phyloP scores from a whole-genome alignment of 352 stramenopile genomes.

The Halophytophthora batemanensis region DNA sequence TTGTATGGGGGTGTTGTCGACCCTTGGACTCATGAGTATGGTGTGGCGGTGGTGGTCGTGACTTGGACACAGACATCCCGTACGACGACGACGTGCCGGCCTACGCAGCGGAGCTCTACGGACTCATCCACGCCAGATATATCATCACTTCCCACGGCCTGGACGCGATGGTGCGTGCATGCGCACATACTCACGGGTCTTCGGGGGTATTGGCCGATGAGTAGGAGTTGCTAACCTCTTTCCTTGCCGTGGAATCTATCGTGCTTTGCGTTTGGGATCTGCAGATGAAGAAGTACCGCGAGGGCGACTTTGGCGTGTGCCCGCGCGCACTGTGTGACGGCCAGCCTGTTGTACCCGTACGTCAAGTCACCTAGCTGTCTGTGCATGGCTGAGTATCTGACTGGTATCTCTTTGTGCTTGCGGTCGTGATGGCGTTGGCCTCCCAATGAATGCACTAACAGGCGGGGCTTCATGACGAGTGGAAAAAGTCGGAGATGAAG shows the following conservation, averaged over 20 bases:
- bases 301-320: constrained; percentile 86
- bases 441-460: too few species aligned
- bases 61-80: constrained; percentile 62
- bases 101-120: constrained; percentile 88
- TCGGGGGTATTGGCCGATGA: neutral
- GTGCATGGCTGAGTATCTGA: too few species aligned
- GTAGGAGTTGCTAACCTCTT: too few species aligned
- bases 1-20: too few species aligned
- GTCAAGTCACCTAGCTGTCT: too few species aligned
- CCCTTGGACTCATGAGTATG: neutral
- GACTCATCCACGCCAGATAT: constrained; percentile 87
- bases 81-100: constrained; percentile 87
- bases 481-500: constrained; percentile 90
- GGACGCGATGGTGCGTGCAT: constrained; percentile 72
- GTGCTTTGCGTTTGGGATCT: neutral
- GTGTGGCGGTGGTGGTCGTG: neutral
- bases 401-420: constrained; percentile 5
- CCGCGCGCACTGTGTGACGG: constrained; percentile 80
- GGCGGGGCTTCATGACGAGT: constrained; percentile 85
- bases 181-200: neutral
- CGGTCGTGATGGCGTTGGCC: constrained; percentile 1
- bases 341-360: constrained; percentile 79
- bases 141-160: constrained; percentile 88
- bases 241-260: neutral
- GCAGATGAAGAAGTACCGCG: constrained; percentile 88